phyloP scores from a whole-genome alignment of 1,139 yeast genomes.

The Taphrina sp. region DNA sequence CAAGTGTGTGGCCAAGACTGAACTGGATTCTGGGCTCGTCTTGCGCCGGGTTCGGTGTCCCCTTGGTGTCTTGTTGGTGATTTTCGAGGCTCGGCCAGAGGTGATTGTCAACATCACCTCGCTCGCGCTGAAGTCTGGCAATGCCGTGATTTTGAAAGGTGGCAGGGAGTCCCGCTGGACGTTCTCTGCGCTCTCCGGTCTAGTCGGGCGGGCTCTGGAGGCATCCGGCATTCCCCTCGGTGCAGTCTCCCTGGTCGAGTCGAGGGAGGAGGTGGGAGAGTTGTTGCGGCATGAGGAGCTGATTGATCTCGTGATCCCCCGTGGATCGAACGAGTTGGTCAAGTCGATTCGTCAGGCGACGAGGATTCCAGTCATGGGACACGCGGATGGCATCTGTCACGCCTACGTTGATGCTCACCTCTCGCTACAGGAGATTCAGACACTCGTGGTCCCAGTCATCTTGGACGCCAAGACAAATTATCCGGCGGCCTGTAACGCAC shows the following conservation, averaged over 20 bases:
- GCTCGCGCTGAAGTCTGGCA: slow-evolving; percentile 79
- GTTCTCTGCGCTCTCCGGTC: slow-evolving; percentile 74
- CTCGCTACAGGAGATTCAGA: slow-evolving; percentile 55
- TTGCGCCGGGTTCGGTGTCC: slow-evolving; percentile 85
- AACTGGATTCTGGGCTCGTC: slow-evolving; percentile 82
- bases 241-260: slow-evolving; percentile 81
- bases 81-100: slow-evolving; percentile 96
- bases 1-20: slow-evolving; percentile 71
- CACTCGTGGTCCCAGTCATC: slow-evolving; percentile 68
- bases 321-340: slow-evolving; percentile 92
- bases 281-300: slow-evolving; percentile 79
- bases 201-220: slow-evolving; percentile 61
- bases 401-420: slow-evolving; percentile 75
- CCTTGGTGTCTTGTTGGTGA: slow-evolving; percentile 86
- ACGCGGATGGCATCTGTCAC: slow-evolving; percentile 97
- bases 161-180: slow-evolving; percentile 90
- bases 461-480: slow-evolving; percentile 92
- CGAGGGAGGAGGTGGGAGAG: slow-evolving; percentile 86
- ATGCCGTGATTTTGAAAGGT: slow-evolving; percentile 93
- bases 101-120: slow-evolving; percentile 98
- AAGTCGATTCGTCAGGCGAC: slow-evolving; percentile 79
- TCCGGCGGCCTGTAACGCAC: slow-evolving; percentile 98
- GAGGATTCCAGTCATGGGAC: slow-evolving; percentile 95
- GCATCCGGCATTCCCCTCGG: slow-evolving; percentile 68
- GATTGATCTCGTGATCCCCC: slow-evolving; percentile 92